A percentile compares a stretch with the other conserved stretches of the same genome.
Evolutionary conservation across 2,329 filamentous ascomycete genomes (phyloP).

Genomic region (Trichoderma oligosporum): DNA sequence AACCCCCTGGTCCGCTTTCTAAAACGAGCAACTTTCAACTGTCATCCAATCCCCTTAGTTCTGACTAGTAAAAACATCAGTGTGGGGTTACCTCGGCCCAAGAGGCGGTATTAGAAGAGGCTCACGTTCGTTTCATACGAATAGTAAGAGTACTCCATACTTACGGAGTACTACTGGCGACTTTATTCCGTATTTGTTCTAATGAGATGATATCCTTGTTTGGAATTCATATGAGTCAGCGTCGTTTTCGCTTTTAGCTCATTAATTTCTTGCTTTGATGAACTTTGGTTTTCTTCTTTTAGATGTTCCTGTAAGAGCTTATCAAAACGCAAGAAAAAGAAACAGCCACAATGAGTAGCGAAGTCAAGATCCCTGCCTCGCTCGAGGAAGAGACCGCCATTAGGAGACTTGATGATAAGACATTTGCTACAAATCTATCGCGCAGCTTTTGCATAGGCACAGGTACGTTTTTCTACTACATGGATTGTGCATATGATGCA

Average conservation of each 20-base stretch:
- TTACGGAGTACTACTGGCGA: no score
- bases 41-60: background rate
- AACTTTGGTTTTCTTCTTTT: background rate
- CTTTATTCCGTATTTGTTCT: no score
- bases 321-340: background rate
- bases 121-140: no score
- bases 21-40: no score
- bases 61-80: background rate
- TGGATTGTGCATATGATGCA: background rate
- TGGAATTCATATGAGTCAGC: no score
- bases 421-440: slow-evolving; percentile 8
- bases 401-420: slow-evolving; percentile 14
- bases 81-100: slow-evolving; percentile 13
- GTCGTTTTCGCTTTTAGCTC: no score
- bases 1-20: no score
- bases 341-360: background rate
- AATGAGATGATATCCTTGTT: no score
- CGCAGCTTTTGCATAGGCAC: slow-evolving; percentile 17
- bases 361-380: slow-evolving; percentile 11
- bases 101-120: no score
- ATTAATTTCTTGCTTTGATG: no score
- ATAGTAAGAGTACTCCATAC: no score
- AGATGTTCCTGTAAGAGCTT: background rate
- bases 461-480: slow-evolving; percentile 10
- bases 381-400: slow-evolving; percentile 8